Evolutionary conservation across 345 rosid genomes (phyloP).

Genomic region (Eucalyptus dawsonii): DNA sequence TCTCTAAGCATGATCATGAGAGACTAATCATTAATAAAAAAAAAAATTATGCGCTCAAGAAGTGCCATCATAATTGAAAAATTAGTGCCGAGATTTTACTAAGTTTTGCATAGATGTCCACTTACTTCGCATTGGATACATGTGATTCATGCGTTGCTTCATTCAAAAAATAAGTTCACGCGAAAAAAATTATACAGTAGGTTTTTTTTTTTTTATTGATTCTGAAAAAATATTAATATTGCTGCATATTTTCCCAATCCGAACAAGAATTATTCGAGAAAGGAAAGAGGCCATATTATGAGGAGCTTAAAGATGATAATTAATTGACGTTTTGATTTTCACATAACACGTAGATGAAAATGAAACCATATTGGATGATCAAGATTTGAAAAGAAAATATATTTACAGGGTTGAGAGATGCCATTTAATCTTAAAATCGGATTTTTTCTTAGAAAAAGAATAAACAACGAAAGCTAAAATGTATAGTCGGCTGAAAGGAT

Average conservation of each 20-base stretch:
- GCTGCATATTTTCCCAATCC: not conserved
- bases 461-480: not conserved
- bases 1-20: accelerated
- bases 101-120: not conserved
- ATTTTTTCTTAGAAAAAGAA: accelerated
- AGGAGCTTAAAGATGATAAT: not conserved
- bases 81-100: not conserved
- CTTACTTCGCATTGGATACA: not conserved
- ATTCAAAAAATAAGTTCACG: accelerated
- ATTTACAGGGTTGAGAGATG: accelerated
- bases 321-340: accelerated
- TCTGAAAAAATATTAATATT: not conserved
- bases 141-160: not conserved
- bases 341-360: not conserved
- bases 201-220: too few relatives aligned
- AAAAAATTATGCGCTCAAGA: accelerated
- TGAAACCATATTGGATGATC: accelerated
- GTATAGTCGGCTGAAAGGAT: not conserved
- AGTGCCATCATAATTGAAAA: not conserved
- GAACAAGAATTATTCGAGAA: not conserved
- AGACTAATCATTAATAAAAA: too few relatives aligned
- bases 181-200: too few relatives aligned
- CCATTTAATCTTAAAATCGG: not conserved
- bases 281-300: not conserved
- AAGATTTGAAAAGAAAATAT: not conserved